Conservation (phyloP, 352 stramenopile species). For the Phytophthora tubulina region DNA sequence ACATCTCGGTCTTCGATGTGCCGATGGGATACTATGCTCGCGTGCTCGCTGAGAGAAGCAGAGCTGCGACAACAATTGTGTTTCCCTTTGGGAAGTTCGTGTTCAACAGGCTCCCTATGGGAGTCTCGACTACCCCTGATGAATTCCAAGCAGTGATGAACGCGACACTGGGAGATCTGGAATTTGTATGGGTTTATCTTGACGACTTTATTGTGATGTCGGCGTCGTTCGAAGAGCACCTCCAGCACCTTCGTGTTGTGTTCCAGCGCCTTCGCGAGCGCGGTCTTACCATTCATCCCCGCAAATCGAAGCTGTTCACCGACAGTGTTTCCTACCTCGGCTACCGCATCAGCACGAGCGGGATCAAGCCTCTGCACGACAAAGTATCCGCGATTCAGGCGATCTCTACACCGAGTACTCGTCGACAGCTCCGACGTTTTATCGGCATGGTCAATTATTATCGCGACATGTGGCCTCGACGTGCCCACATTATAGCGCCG, state of each 20-base stretch:
- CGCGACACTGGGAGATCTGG: neutral
- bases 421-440: neutral
- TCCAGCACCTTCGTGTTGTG: neutral
- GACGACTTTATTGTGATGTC: neutral
- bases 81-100: slow-evolving; percentile 9
- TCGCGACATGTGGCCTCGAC: slow-evolving; percentile 5
- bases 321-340: slow-evolving; percentile 5
- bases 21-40: slow-evolving; percentile 6
- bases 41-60: neutral
- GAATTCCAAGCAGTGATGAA: slow-evolving; percentile 13
- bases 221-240: slow-evolving; percentile 1
- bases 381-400: slow-evolving; percentile 5
- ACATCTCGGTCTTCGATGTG: slow-evolving; percentile 1
- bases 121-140: neutral
- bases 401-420: slow-evolving; percentile 1
- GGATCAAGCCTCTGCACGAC: neutral
- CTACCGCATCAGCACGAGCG: too few species aligned
- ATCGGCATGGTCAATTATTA: slow-evolving; percentile 14
- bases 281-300: slow-evolving; percentile 7
- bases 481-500: slow-evolving; percentile 5
- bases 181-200: neutral
- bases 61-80: neutral
- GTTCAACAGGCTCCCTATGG: neutral
- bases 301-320: slow-evolving; percentile 11
- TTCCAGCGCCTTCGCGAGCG: neutral